These are phyloP conservation scores for Carex parvula DNA, from an alignment of 176 grass and related monocot genomes.

Conservation along the genomic window DNA sequence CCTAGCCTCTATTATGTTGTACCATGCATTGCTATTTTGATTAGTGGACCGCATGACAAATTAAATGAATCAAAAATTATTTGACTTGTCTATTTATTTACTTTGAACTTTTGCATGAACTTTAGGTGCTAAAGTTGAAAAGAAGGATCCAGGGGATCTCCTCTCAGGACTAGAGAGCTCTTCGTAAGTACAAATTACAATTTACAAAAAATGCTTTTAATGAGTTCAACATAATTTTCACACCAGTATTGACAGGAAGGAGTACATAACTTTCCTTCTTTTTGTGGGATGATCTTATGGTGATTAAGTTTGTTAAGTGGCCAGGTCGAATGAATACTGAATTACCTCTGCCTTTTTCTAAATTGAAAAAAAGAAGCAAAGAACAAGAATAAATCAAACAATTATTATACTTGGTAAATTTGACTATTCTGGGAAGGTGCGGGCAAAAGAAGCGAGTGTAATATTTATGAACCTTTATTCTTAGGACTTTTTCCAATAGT, in stretches of 20 bases:
- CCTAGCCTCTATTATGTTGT: neutral
- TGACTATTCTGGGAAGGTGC: neutral
- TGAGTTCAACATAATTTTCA: neutral
- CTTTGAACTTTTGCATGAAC: neutral
- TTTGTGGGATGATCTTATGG: neutral
- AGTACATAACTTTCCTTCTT: neutral
- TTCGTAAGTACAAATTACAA: conserved; percentile 62
- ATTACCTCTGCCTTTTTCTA: neutral
- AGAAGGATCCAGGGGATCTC: conserved; percentile 62
- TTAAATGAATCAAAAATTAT: neutral
- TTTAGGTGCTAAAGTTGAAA: conserved; percentile 65
- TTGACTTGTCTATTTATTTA: neutral
- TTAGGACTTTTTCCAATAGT: neutral
- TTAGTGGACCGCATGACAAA: neutral
- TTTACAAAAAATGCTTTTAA: neutral
- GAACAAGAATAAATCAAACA: neutral
- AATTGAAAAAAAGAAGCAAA: neutral
- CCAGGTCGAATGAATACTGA: neutral
- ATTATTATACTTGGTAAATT: neutral
- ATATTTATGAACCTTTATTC: neutral
- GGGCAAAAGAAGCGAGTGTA: neutral
- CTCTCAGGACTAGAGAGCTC: conserved; percentile 65
- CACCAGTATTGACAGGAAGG: neutral
- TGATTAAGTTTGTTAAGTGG: neutral
- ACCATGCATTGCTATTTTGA: neutral